These are phyloP conservation scores for Thelonectria olida DNA, from an alignment of 2,329 filamentous ascomycete genomes.

Conservation along the genomic window DNA sequence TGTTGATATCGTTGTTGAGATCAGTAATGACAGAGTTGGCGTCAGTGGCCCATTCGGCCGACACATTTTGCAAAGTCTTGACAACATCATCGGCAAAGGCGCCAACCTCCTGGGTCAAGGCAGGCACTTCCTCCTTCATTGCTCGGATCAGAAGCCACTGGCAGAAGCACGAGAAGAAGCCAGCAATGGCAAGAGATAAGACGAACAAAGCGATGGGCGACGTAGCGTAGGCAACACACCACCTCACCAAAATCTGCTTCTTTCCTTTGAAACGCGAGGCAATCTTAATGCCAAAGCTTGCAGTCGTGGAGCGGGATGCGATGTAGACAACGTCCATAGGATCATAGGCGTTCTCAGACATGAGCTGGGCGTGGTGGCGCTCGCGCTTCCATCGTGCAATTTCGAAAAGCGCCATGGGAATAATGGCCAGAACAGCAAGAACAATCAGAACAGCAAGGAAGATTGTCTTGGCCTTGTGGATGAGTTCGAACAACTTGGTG, in stretches of 20 bases:
- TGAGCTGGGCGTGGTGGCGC: slow-evolving; percentile 73
- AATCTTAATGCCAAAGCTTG: slow-evolving; percentile 75
- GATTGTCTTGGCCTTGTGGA: slow-evolving; percentile 74
- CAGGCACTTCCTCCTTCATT: slow-evolving; percentile 80
- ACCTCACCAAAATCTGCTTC: slow-evolving; percentile 78
- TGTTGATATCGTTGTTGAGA: slow-evolving; percentile 82
- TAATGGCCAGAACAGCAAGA: slow-evolving; percentile 75
- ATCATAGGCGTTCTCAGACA: slow-evolving; percentile 75
- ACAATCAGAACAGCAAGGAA: slow-evolving; percentile 80
- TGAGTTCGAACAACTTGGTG: slow-evolving; percentile 71
- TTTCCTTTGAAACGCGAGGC: slow-evolving; percentile 71
- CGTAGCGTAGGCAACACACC: slow-evolving; percentile 89
- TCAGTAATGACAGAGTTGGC: slow-evolving; percentile 77
- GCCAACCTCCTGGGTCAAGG: slow-evolving; percentile 77
- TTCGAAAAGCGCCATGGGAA: slow-evolving; percentile 84
- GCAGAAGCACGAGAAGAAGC: slow-evolving; percentile 83
- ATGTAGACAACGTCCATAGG: slow-evolving; percentile 91
- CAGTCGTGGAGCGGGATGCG: slow-evolving; percentile 80
- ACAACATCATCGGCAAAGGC: slow-evolving; percentile 84
- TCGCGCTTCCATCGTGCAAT: slow-evolving; percentile 79
- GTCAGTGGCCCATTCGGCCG: slow-evolving; percentile 77
- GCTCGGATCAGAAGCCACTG: slow-evolving; percentile 81
- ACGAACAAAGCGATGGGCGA: slow-evolving; percentile 87
- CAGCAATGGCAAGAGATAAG: slow-evolving; percentile 82
- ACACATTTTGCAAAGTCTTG: slow-evolving; percentile 75